Conservation (phyloP, 768 basidiomycete species). For the Mycena latifolia region DNA sequence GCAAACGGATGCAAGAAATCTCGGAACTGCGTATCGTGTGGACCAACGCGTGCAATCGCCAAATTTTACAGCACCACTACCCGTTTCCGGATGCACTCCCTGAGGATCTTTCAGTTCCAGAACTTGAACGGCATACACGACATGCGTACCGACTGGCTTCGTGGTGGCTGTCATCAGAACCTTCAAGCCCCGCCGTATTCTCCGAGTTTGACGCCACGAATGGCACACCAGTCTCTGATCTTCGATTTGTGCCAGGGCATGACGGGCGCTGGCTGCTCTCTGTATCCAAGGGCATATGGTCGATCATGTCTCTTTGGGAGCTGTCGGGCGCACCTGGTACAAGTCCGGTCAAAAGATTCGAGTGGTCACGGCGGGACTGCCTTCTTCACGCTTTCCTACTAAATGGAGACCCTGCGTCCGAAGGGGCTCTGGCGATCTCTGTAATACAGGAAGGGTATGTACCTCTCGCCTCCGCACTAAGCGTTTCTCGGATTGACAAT, state of each 20-base stretch:
- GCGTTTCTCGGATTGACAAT: too few species aligned
- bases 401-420: constrained; percentile 40
- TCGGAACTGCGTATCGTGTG: constrained; percentile 67
- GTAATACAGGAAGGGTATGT: constrained; percentile 60
- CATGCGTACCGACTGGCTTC: constrained; percentile 59
- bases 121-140: constrained; percentile 60
- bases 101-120: constrained; percentile 49
- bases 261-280: constrained; percentile 61
- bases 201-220: constrained; percentile 47
- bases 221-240: constrained; percentile 61
- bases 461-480: constrained; percentile 3
- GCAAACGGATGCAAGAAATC: constrained; percentile 58
- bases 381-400: constrained; percentile 49
- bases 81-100: constrained; percentile 61
- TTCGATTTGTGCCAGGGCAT: constrained; percentile 64
- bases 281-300: constrained; percentile 73
- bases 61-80: constrained; percentile 59
- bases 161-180: constrained; percentile 57
- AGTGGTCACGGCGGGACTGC: constrained; percentile 68
- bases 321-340: constrained; percentile 41
- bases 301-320: constrained; percentile 67
- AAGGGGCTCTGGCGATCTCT: constrained; percentile 65
- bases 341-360: constrained; percentile 47
- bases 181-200: constrained; percentile 29
- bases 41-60: constrained; percentile 59